Conservation (phyloP, 2,329 filamentous ascomycete species). For the Colletotrichum tanaceti region DNA sequence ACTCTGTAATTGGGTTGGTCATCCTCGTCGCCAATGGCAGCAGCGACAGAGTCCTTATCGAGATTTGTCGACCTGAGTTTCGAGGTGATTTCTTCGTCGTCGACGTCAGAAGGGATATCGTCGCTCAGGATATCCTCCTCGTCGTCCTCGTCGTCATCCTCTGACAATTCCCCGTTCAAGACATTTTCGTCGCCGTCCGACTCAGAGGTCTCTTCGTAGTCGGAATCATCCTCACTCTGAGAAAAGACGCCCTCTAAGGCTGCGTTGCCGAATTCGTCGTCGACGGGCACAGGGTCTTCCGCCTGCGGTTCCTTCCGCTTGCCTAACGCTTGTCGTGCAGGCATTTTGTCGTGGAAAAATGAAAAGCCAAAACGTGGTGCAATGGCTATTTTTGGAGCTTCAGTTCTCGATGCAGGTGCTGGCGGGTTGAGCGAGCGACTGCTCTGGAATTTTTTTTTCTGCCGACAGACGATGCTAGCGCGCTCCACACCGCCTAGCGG, state of each 20-base stretch:
- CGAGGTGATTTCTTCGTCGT: conserved; percentile 51
- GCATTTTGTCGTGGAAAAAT: conserved; percentile 50
- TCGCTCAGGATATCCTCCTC: conserved; percentile 54
- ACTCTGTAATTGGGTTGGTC: conserved; percentile 64
- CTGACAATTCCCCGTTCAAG: conserved; percentile 55
- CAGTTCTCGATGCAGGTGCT: conserved; percentile 36
- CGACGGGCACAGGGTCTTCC: conserved; percentile 66
- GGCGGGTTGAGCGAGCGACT: conserved; percentile 27
- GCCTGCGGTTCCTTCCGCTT: conserved; percentile 74
- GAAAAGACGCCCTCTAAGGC: conserved; percentile 68
- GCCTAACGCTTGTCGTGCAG: conserved; percentile 56
- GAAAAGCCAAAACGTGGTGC: conserved; percentile 23
- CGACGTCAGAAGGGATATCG: conserved; percentile 55
- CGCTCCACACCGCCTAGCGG: conserved; percentile 37
- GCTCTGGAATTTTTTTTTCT: conserved; percentile 41
- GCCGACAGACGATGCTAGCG: conserved; percentile 34
- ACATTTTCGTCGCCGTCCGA: conserved; percentile 47
- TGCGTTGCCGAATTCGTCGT: conserved; percentile 69
- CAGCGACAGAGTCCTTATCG: conserved; percentile 45
- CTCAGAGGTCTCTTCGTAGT: conserved; percentile 60
- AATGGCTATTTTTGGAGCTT: conserved; percentile 41
- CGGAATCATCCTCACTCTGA: conserved; percentile 68
- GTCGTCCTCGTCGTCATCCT: conserved; percentile 54
- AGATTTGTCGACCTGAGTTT: conserved; percentile 45
- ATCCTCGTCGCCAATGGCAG: conserved; percentile 51